Evolutionary conservation across 371 early-diverging fungal species (phyloP).

Genomic region (Parasitella parasitica): DNA sequence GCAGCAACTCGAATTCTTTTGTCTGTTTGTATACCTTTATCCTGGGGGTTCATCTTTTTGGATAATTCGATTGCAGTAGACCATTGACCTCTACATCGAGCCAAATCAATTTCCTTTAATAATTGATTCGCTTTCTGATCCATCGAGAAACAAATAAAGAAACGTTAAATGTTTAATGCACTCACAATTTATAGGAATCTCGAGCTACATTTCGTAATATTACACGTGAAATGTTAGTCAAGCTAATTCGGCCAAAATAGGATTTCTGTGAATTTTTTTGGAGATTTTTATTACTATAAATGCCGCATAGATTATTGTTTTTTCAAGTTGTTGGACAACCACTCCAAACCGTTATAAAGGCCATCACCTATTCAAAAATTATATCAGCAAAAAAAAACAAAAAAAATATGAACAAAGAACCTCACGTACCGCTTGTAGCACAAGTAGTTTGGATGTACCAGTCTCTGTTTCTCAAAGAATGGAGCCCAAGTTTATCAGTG

Average conservation of each 20-base stretch:
- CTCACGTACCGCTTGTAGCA: constrained; percentile 80
- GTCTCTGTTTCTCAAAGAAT: constrained; percentile 83
- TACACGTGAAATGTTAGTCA: constrained; percentile 30
- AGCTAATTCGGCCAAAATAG: constrained; percentile 22
- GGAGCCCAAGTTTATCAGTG: constrained; percentile 87
- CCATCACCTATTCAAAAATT: constrained; percentile 66
- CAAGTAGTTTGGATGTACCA: constrained; percentile 93
- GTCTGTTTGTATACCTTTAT: constrained; percentile 44
- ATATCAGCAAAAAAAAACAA: not conserved
- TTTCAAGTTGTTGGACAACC: constrained; percentile 61
- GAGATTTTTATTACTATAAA: not conserved
- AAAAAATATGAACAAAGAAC: not conserved
- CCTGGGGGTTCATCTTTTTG: constrained; percentile 52
- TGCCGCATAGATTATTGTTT: not conserved
- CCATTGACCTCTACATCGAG: constrained; percentile 56
- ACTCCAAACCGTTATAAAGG: constrained; percentile 92
- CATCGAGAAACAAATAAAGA: constrained; percentile 3
- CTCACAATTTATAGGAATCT: not conserved
- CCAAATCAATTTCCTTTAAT: constrained; percentile 50
- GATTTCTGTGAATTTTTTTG: constrained; percentile 4
- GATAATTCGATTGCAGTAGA: constrained; percentile 49
- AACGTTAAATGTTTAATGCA: not conserved
- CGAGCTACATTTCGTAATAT: not conserved
- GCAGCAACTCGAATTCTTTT: not conserved
- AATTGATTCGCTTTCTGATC: constrained; percentile 8